phyloP scores from a whole-genome alignment of 176 grass and related monocot genomes.

The Carex kokanica region DNA sequence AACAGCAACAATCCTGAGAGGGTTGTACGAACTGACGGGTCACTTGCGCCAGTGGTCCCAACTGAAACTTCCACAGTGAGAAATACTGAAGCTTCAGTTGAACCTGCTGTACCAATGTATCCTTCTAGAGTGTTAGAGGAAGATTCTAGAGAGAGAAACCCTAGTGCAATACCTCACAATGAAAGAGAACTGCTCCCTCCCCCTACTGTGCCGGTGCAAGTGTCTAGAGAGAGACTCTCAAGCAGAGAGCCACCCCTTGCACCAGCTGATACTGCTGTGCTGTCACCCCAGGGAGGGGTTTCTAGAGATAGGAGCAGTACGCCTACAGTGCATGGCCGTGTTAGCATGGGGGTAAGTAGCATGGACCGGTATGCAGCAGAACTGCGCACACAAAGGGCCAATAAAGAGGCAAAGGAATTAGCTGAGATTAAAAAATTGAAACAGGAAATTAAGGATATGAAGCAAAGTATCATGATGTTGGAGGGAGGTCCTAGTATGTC shows the following conservation, averaged over 20 bases:
- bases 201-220: neutral
- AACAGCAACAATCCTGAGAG: neutral
- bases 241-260: neutral
- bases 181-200: neutral
- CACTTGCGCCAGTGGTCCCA: neutral
- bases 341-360: neutral
- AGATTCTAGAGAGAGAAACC: slow-evolving; percentile 11
- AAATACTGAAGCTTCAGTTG: neutral
- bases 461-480: slow-evolving; percentile 6
- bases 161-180: neutral
- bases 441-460: slow-evolving; percentile 23
- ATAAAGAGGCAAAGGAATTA: slow-evolving; percentile 20
- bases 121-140: slow-evolving; percentile 9
- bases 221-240: slow-evolving; percentile 7
- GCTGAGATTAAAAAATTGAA: slow-evolving; percentile 14
- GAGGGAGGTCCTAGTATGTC: neutral
- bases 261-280: neutral
- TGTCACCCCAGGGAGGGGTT: neutral
- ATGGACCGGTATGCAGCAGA: slow-evolving; percentile 26
- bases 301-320: neutral
- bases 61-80: neutral
- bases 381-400: neutral
- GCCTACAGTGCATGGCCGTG: neutral
- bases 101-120: neutral
- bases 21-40: neutral